Base-by-base conservation (phyloP, 768 basidiomycete genomes). In the Mycena polygramma region DNA sequence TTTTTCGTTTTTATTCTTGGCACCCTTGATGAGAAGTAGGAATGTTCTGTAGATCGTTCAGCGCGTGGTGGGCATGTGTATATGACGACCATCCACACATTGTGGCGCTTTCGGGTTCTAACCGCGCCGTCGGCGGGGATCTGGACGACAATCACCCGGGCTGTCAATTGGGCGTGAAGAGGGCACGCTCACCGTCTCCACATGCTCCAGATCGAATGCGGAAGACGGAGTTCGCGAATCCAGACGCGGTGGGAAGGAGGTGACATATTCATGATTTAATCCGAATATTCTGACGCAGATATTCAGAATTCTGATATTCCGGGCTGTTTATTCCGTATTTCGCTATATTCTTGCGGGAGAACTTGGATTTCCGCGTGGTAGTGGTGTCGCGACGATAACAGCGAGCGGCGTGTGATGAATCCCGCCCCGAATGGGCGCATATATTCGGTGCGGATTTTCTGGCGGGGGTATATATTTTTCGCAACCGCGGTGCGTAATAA, bases 401-500 rank as follows among this genome's bases (percentile, higher is more conserved):
- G 57, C 30, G 14, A 15, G n/a, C 36, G 24, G 24, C 57, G 22
- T 45, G 30, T 15, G 43, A 30, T 26, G 41, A 17, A 13, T 45
- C 39, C 30, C 30, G 19, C 30, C 17, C 19, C 24, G 30, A 30
- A 30, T 30, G 30, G 30, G 30, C 30, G 43, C 26, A 19, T 5
- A 57, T 41, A 57, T 41, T 24, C 39, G 41, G 19, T 14, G 62
- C 15, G 41, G 54, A 64, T n/a, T 22, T 55, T 22, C 53, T 52
- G 43, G 19, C 19, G 15, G 39, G 43, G 51, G 62, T 63, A 63
- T 63, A 63, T 52, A 63, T 63, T 53, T 54, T 55, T 43, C 30
- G 52, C 52, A 55, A 45, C 39, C 63, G 52, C 43, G 24, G 63
- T 30, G 63, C 20, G 52, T 54, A 64, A 36, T 24, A 64, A 52